These are phyloP conservation scores for Colletotrichum aenigma DNA, from an alignment of 2,329 filamentous ascomycete genomes.

Conservation along the genomic window DNA sequence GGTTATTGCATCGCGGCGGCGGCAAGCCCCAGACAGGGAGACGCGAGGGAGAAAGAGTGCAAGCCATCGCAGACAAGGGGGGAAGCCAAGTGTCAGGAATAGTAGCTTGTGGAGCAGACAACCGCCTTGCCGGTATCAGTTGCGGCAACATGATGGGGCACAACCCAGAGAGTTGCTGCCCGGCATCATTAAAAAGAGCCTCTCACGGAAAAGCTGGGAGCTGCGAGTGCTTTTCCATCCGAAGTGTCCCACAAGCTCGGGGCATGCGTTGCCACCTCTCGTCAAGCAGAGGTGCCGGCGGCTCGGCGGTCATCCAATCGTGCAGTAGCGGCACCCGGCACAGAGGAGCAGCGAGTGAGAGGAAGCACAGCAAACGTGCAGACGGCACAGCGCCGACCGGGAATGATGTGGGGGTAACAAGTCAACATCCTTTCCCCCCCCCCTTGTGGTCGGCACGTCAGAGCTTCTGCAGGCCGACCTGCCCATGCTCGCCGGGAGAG, in stretches of 20 bases:
- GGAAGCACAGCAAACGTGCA: background rate
- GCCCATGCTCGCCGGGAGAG: background rate
- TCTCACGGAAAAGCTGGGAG: background rate
- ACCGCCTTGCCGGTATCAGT: background rate
- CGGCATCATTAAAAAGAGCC: background rate
- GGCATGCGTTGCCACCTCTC: background rate
- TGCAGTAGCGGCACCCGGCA: background rate
- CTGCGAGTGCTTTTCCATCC: background rate
- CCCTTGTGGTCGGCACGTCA: background rate
- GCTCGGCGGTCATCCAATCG: background rate
- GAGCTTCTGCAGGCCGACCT: background rate
- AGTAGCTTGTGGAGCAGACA: background rate
- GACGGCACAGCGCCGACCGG: conserved; percentile 10
- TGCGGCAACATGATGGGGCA: background rate
- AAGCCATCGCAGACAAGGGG: background rate
- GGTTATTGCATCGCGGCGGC: background rate
- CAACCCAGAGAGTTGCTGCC: background rate
- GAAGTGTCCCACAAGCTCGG: background rate
- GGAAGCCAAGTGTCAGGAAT: background rate
- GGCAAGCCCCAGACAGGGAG: background rate
- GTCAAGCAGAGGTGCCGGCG: background rate
- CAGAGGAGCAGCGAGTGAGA: background rate
- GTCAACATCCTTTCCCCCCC: background rate
- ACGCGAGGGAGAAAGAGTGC: background rate
- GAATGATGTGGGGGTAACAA: background rate